A percentile compares a stretch with the other conserved stretches of the same genome.
These are phyloP conservation scores for Macroventuria anomochaeta DNA, from an alignment of 2,329 filamentous ascomycete species.

Conservation along the genomic window DNA sequence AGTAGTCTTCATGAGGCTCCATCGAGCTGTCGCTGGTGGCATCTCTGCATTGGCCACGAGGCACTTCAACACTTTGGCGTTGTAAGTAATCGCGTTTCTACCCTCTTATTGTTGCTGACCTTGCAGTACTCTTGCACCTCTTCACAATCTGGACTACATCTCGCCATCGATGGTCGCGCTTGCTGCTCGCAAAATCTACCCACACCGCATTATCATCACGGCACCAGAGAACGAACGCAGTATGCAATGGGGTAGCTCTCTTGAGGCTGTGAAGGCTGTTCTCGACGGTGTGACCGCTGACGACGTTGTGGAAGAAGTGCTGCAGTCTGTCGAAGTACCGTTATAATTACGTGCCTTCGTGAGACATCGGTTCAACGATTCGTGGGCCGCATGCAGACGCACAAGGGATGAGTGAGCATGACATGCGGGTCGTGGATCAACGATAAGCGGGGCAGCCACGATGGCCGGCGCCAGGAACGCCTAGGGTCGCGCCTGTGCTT, in stretches of 20 bases:
- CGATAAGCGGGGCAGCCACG: slow-evolving; percentile 25
- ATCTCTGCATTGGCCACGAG: slow-evolving; percentile 79
- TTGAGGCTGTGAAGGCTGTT: slow-evolving; percentile 70
- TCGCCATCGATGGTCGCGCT: slow-evolving; percentile 84
- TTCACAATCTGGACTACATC: slow-evolving; percentile 81
- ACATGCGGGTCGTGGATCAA: slow-evolving; percentile 27
- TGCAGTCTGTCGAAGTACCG: slow-evolving; percentile 64
- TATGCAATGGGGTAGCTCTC: slow-evolving; percentile 88
- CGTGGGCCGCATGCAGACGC: not conserved
- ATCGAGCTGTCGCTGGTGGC: slow-evolving; percentile 81
- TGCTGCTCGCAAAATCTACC: slow-evolving; percentile 84
- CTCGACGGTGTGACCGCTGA: slow-evolving; percentile 66
- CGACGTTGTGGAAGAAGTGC: slow-evolving; percentile 64
- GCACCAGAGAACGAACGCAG: slow-evolving; percentile 77
- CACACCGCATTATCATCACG: slow-evolving; percentile 79
- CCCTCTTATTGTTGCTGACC: not conserved
- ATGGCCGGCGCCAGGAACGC: slow-evolving; percentile 25
- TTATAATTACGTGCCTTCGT: slow-evolving; percentile 47
- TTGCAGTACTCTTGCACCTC: slow-evolving; percentile 71
- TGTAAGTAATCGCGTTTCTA: slow-evolving; percentile 50
- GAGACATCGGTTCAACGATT: not conserved
- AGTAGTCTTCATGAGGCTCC: slow-evolving; percentile 82
- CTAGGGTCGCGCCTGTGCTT: slow-evolving; percentile 17
- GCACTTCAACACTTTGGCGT: slow-evolving; percentile 73
- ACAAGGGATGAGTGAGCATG: slow-evolving; percentile 36